Percentiles rank a stretch among this genome's conserved stretches.
These are phyloP conservation scores for Geranomyces variabilis DNA, from an alignment of 192 early-diverging fungal species.

Conservation along the genomic window DNA sequence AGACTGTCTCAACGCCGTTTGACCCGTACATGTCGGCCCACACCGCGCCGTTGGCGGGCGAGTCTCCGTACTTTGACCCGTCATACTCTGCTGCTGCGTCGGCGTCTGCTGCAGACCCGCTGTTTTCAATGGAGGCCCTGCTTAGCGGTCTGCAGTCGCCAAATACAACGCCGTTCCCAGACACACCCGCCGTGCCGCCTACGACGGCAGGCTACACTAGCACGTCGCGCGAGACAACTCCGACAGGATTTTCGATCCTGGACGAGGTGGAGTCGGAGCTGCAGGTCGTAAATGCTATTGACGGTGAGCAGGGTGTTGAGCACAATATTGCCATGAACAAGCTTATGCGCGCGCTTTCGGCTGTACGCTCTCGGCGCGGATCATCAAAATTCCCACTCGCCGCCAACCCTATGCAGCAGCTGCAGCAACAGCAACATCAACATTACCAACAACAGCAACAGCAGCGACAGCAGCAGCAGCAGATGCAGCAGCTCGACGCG, in stretches of 20 bases:
- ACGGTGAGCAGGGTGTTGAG: not conserved
- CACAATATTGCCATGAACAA: slow-evolving; percentile 17
- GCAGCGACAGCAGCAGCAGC: not conserved
- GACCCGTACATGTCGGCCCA: slow-evolving; percentile 2
- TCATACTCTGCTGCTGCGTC: not conserved
- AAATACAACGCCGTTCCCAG: not conserved
- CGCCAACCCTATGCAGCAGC: not conserved
- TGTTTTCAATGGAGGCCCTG: slow-evolving; percentile 21
- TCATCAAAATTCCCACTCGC: not conserved
- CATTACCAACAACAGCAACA: not conserved
- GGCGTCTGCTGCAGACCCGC: not conserved
- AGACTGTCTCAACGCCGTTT: slow-evolving; percentile 15
- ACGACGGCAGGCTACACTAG: not conserved
- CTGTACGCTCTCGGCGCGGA: slow-evolving; percentile 13
- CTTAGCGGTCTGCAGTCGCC: slow-evolving; percentile 15
- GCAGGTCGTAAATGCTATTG: slow-evolving; percentile 5
- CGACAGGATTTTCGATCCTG: not conserved
- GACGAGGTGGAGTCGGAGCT: slow-evolving; percentile 28
- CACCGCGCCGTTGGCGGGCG: not conserved
- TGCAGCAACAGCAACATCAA: slow-evolving; percentile 3
- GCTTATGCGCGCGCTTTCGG: slow-evolving; percentile 15
- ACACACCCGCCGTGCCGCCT: not conserved
- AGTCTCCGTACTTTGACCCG: slow-evolving; percentile 12
- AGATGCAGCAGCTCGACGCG: not conserved
- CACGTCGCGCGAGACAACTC: not conserved